Base-by-base conservation (phyloP, 768 basidiomycete genomes). In the Termitomyces sp. region DNA sequence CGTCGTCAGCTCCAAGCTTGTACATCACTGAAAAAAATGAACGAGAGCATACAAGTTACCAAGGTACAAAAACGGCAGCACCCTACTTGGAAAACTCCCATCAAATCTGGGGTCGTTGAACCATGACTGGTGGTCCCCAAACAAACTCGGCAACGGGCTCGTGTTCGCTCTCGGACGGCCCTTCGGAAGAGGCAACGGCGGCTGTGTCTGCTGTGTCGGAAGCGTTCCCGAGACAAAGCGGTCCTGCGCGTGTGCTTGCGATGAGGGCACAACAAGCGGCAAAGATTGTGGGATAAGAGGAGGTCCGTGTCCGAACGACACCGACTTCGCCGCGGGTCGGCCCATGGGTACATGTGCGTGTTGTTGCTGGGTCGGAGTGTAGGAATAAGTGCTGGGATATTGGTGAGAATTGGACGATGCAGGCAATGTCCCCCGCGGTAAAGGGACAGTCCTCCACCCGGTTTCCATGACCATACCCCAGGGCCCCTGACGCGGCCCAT, bases 41-140 rank as follows among this genome's bases (percentile, higher is more conserved):
- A 53, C 47, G 53, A 46, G 20, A 11, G 87, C 92, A 70, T 67
- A 94, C 93, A 97, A 64, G 69, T 97, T 95, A 33, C 94, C 93
- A n/a, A 95, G 80, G 68, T 95, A 95, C 66, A 98, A 77, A 72
- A 92, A 94, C 53, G 92, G 92, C 56, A 97, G 70, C 58, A 98
- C 94, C 22, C 94, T 79, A 64, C 90, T 93, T 15, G 96, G 96
- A 75, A 98, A 95, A 64, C 90, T 93, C 42, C 96, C 95, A 68
- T 98, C 95, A 67, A 98, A 98, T 56, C 91, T 73, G 32, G 84
- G 82, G 67, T 94, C 92, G 63, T 94, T 88, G 72, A 98, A 97
- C 95, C 95, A 98, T n/a, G 85, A 78, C 70, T 90, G 84, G 64
- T 93, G 91, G 64, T 90, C 86, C 20, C 80, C 78, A 54, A 83